Evolutionary conservation across 176 grass and related monocot genomes (phyloP), one percentile per base, ranked within the genome.

Genomic region (Pontederia paniculata): DNA sequence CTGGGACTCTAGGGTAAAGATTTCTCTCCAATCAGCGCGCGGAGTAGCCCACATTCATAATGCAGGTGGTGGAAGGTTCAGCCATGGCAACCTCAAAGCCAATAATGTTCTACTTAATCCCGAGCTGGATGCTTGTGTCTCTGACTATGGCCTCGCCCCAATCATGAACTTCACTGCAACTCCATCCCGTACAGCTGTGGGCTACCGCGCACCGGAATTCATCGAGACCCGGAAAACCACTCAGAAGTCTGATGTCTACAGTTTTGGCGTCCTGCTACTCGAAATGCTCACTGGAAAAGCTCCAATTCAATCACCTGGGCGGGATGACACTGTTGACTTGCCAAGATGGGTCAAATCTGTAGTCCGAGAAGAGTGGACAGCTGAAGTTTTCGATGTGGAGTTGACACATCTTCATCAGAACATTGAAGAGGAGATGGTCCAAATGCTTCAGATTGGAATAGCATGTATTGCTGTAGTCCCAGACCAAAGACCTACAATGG

Each of bases 401-500:
- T 58, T 98, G 77, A 1, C 91, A 5, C 77, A 60, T 74, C 80
- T 37, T 12, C 60, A 98, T 60, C 93, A 84, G 15, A 83, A 88
- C 57, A 77, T 98, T 0, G 93, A 98, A 70, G 93, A 98, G 0
- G 93, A 98, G 75, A 86, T 98, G 87, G 93, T 98, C 9, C 83
- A 81, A 77, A 81, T 91, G 87, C 86, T 98, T 61, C 93, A 98
- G 75, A 55, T 98, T n/a, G 93, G 86, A 13, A 98, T 98, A 87
- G 75, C 80, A 16, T 98, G 93, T 12, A 86, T 90, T 3, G 72
- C 72, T 48, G 10, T 3, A 1, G 3, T 12, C 52, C 80, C 78
- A 0, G 93, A 98, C 8, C 83, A 88, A 71, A 80, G 93, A 49
- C 93, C 87, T 0, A 98, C 69, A 31, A 98, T 98, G 93, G 93